Evolutionary conservation across 495 filamentous ascomycete genomes (phyloP), one percentile per base, ranked within the genome.

Genomic region (Penicillium simplicissimum): DNA sequence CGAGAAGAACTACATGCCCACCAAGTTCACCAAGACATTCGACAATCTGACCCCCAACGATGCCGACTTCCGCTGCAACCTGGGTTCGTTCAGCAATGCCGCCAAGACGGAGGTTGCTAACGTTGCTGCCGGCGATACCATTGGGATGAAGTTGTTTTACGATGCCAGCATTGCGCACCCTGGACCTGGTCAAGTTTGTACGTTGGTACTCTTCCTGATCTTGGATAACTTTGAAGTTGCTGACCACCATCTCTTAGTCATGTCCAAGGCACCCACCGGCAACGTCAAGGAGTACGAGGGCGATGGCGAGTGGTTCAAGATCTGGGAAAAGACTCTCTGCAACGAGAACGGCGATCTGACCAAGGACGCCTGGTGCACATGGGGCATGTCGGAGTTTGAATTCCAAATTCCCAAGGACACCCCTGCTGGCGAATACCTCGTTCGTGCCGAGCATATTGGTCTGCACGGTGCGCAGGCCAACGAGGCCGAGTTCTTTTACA

Each of bases 401-500:
- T 80, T 76, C 72, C 82, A 74, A 45, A 82, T 88, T 61, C 85
- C 85, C 14, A 74, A 75, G 61, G 76, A 74, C 55, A 75, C 85
- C 62, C 75, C 80, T 0, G 72, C 70, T 49, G 86, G 86, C 54
- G 81, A 87, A 58, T 89, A 89, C 60, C 82, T 89, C 54, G 74
- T 88, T 53, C 80, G 86, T 4, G 82, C 84, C 55, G 85, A 88
- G 67, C 79, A 81, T 19, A 79, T 88, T n/a, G 84, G 65, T 37
- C 65, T 68, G 9, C 65, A 68, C n/a, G 52, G 52, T 11, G 61
- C 65, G 8, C 62, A 65, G 8, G 33, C 1, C 55, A 65, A 68
- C 10, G 55, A 68, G 56, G 65, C 65, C 13, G 65, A 67, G 55
- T 61, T 67, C 34, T 67, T 64, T 19, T 67, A 67, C 49, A 67